Evolutionary conservation across 2,329 filamentous ascomycete species (phyloP).

Genomic region (Clarireedia sp.): DNA sequence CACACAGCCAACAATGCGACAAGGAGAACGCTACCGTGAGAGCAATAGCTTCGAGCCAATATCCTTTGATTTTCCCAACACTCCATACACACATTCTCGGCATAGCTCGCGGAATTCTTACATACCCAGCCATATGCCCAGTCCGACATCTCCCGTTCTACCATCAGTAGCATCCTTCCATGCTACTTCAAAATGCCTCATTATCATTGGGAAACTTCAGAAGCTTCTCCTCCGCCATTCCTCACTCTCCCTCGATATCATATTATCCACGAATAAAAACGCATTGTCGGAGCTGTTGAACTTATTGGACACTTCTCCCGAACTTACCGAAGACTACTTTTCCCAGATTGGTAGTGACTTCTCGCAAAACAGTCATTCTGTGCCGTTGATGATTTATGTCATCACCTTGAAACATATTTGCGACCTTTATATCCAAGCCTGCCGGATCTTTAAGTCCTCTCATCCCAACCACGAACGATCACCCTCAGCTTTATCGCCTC

Average conservation of each 20-base stretch:
- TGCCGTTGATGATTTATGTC: not conserved
- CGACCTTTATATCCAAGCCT: conserved; percentile 3
- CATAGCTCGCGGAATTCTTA: too few species aligned
- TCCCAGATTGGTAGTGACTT: not conserved
- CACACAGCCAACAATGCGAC: too few species aligned
- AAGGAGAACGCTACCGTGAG: too few species aligned
- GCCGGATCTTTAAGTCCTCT: not conserved
- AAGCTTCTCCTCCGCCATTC: conserved; percentile 2
- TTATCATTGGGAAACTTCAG: not conserved
- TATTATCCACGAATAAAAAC: conserved; percentile 1
- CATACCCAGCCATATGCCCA: not conserved
- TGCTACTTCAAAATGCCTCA: not conserved
- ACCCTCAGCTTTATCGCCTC: not conserved
- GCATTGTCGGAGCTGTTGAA: not conserved
- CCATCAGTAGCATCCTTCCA: not conserved
- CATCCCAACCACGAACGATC: not conserved
- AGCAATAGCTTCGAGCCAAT: too few species aligned
- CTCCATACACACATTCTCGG: too few species aligned
- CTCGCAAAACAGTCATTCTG: not conserved
- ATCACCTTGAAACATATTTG: not conserved
- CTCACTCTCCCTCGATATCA: conserved; percentile 1
- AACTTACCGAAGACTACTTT: not conserved
- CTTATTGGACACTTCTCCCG: not conserved
- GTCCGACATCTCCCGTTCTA: not conserved
- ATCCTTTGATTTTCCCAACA: too few species aligned